Conservation (phyloP, 148 eudicot species). For the Cornus kousa region DNA sequence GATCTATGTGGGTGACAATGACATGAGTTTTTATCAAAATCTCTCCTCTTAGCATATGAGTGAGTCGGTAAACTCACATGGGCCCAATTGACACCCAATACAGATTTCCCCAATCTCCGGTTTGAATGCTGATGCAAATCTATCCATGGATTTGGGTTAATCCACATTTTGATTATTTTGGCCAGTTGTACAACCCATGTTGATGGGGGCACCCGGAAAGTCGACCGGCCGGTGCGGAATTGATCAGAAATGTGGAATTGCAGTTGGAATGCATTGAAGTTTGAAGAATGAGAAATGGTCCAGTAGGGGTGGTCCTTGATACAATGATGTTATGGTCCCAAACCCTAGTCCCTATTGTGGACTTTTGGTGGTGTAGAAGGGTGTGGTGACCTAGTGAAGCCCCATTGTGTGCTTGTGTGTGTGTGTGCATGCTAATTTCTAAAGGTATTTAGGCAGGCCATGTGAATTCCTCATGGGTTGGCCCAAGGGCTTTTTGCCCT, state of each 20-base stretch:
- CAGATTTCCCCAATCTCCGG: no score
- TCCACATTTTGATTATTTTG: not conserved
- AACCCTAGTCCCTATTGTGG: not conserved
- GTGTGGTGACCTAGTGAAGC: not conserved
- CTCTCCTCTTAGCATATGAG: no score
- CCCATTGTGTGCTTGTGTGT: not conserved
- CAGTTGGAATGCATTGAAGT: not conserved
- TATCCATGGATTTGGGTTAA: conserved; percentile 4
- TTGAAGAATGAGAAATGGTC: conserved; percentile 7
- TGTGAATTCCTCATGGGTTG: conserved; percentile 21
- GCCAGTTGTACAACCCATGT: not conserved
- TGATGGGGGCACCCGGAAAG: not conserved
- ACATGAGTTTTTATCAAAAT: not conserved
- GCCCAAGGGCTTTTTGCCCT: not conserved
- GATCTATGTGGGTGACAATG: not conserved
- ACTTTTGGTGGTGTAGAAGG: not conserved
- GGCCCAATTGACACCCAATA: not conserved
- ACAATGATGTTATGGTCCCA: conserved; percentile 11
- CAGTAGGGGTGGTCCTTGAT: not conserved
- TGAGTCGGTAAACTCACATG: not conserved
- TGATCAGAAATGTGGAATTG: not conserved
- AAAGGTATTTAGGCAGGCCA: not conserved
- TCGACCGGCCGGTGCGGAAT: not conserved
- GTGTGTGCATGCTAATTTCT: no score
- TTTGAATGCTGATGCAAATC: not conserved